phyloP scores from a whole-genome alignment of 2,329 filamentous ascomycete genomes.

The Allantophomopsis lycopodina region DNA sequence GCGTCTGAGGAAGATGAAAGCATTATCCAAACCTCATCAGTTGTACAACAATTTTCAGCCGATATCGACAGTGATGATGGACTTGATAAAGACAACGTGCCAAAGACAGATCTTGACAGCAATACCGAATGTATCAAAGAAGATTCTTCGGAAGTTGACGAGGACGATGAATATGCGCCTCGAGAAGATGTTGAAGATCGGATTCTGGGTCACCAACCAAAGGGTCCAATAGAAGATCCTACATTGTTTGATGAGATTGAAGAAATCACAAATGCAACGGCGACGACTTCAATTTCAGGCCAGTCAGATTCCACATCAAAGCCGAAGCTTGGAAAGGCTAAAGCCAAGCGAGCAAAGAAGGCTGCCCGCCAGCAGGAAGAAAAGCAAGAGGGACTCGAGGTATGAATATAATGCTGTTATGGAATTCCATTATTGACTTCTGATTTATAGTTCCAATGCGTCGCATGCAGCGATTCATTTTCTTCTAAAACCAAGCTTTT shows the following conservation, averaged over 20 bases:
- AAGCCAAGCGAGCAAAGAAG: slow-evolving; percentile 35
- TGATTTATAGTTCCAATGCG: slow-evolving; percentile 31
- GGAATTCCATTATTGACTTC: background rate
- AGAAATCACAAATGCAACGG: slow-evolving; percentile 7
- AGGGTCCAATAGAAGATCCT: slow-evolving; percentile 3
- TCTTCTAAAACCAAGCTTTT: slow-evolving; percentile 48
- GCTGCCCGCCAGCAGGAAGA: slow-evolving; percentile 21
- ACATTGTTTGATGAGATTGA: slow-evolving; percentile 1
- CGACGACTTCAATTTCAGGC: slow-evolving; percentile 1
- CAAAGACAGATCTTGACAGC: too few species aligned
- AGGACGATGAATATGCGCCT: slow-evolving; percentile 18
- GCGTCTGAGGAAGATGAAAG: too few species aligned
- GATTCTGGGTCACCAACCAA: slow-evolving; percentile 6
- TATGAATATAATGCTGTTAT: too few species aligned
- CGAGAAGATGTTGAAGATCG: slow-evolving; percentile 14
- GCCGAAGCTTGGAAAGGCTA: slow-evolving; percentile 33
- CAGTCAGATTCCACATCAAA: slow-evolving; percentile 3
- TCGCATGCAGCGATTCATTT: slow-evolving; percentile 40
- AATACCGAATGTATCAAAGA: too few species aligned
- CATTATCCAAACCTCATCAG: too few species aligned
- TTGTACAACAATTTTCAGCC: too few species aligned
- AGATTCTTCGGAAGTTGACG: background rate
- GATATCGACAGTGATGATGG: too few species aligned
- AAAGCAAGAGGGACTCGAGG: slow-evolving; percentile 4
- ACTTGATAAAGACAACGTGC: too few species aligned